phyloP scores from a whole-genome alignment of 768 basidiomycete genomes.

The Termitomyces heimii region DNA sequence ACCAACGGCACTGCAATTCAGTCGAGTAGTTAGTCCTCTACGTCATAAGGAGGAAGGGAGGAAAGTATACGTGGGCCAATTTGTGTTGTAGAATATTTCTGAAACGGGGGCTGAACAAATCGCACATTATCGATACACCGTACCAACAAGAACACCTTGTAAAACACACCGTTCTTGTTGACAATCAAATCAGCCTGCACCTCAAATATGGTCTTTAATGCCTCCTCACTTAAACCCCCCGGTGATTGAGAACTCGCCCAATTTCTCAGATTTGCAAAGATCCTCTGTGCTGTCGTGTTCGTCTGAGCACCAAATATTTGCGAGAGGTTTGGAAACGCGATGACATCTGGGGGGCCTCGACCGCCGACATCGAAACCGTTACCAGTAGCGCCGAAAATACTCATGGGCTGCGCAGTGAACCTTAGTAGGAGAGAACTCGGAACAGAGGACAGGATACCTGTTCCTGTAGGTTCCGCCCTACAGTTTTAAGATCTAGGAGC shows the following conservation, averaged over 20 bases:
- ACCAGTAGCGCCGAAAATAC: constrained; percentile 31
- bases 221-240: constrained; percentile 31
- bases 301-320: constrained; percentile 35
- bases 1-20: constrained; percentile 30
- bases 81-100: constrained; percentile 42
- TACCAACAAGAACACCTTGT: constrained; percentile 12
- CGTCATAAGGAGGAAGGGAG: not conserved
- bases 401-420: constrained; percentile 28
- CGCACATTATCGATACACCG: not conserved
- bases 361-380: constrained; percentile 36
- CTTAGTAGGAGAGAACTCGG: not conserved
- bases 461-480: constrained; percentile 55
- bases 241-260: constrained; percentile 42
- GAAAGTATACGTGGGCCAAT: constrained; percentile 34
- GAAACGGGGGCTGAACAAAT: constrained; percentile 33
- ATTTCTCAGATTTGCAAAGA: constrained; percentile 27
- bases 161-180: constrained; percentile 34
- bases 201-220: constrained; percentile 36
- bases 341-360: constrained; percentile 38
- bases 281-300: constrained; percentile 25
- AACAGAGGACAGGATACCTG: constrained; percentile 24
- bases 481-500: constrained; percentile 39
- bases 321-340: constrained; percentile 46
- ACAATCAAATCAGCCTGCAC: constrained; percentile 43
- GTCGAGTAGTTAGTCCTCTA: not conserved